Percentiles rank a stretch among this genome's conserved stretches.
phyloP scores from a whole-genome alignment of 495 filamentous ascomycete species.

The Tetracladium setigerum region DNA sequence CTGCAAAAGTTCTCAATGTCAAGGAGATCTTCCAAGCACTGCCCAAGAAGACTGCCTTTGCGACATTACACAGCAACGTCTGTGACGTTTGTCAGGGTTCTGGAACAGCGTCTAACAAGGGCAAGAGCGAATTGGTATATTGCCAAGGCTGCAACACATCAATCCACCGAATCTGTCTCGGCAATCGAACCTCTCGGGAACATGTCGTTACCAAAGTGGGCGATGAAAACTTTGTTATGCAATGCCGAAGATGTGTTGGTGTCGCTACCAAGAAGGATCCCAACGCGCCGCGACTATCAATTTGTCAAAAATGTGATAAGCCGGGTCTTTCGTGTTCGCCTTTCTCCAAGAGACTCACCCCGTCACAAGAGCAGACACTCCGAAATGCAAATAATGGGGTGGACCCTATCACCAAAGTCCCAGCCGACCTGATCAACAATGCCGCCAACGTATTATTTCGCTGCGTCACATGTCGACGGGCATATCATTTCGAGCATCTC shows the following conservation, averaged over 20 bases:
- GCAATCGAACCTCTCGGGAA: conserved; percentile 61
- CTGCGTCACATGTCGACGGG: conserved; percentile 69
- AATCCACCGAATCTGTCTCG: conserved; percentile 79
- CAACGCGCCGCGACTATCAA: conserved; percentile 57
- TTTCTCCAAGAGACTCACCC: conserved; percentile 59
- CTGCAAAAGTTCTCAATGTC: conserved; percentile 49
- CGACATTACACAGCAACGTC: conserved; percentile 50
- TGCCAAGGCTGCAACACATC: conserved; percentile 86
- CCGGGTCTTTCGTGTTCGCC: conserved; percentile 55
- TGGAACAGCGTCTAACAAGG: conserved; percentile 47
- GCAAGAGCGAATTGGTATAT: conserved; percentile 53
- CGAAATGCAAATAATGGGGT: conserved; percentile 67
- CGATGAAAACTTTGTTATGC: conserved; percentile 71
- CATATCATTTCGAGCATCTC: conserved; percentile 76
- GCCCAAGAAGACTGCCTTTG: conserved; percentile 51
- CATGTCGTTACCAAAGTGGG: conserved; percentile 92
- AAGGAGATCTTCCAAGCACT: conserved; percentile 60
- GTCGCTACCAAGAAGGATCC: conserved; percentile 56
- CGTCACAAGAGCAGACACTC: conserved; percentile 74
- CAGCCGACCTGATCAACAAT: conserved; percentile 62
- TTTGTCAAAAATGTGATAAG: conserved; percentile 60
- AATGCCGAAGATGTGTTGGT: conserved; percentile 81
- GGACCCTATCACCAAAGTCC: conserved; percentile 64
- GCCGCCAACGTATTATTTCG: conserved; percentile 70
- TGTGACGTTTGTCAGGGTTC: conserved; percentile 66